phyloP scores from a whole-genome alignment of 1,139 yeast species.

The Blastobotrys niveus region DNA sequence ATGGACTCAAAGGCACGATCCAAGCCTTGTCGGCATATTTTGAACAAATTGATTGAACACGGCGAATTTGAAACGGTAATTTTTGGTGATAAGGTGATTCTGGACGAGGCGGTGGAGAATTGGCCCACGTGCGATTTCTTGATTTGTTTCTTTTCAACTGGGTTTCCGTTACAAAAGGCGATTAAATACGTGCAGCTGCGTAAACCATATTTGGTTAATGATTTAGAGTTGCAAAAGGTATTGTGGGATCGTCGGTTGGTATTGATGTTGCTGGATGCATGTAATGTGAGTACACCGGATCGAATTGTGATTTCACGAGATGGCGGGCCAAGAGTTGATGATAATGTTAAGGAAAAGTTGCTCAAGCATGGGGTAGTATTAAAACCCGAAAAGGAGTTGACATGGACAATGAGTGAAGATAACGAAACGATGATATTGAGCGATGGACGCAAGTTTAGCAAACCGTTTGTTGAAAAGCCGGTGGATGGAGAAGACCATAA shows the following conservation, averaged over 20 bases:
- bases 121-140: constrained; percentile 99
- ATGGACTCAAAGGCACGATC: constrained; percentile 96
- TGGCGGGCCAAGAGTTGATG: constrained; percentile 89
- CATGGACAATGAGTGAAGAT: constrained; percentile 75
- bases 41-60: constrained; percentile 79
- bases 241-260: constrained; percentile 96
- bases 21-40: constrained; percentile 89
- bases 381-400: constrained; percentile 53
- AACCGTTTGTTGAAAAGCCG: constrained; percentile 97
- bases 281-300: constrained; percentile 81
- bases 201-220: constrained; percentile 86
- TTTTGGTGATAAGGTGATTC: constrained; percentile 94
- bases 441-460: constrained; percentile 62
- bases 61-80: constrained; percentile 96
- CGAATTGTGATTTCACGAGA: constrained; percentile 88
- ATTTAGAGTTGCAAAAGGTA: constrained; percentile 82
- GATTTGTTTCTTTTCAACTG: constrained; percentile 88
- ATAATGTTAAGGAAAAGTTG: constrained; percentile 52
- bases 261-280: constrained; percentile 70
- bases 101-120: constrained; percentile 85
- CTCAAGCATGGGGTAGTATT: constrained; percentile 50
- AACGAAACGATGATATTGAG: constrained; percentile 66
- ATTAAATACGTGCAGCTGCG: constrained; percentile 83
- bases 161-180: constrained; percentile 95
- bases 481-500: constrained; percentile 99